Percentiles rank a stretch among this genome's conserved stretches.
Conservation (phyloP, 352 stramenopile genomes). For the Phytophthora europaea region DNA sequence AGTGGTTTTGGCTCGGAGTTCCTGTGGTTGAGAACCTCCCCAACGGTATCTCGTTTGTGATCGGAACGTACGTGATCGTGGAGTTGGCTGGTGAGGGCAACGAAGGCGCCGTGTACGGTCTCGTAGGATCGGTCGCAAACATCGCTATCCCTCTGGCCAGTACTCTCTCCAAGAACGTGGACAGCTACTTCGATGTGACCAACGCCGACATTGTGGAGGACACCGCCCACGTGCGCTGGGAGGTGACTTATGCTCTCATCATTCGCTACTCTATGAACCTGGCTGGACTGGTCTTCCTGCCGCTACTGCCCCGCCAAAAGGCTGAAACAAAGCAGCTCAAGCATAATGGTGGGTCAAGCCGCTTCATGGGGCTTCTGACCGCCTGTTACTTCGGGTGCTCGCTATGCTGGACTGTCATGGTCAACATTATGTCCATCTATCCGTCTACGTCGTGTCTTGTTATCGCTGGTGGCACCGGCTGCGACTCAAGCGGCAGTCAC, state of each 20-base stretch:
- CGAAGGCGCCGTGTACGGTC: constrained; percentile 54
- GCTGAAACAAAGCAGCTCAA: constrained; percentile 53
- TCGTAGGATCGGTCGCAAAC: constrained; percentile 57
- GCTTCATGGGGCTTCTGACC: constrained; percentile 44
- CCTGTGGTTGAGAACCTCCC: constrained; percentile 48
- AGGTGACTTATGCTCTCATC: constrained; percentile 53
- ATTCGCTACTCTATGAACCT: constrained; percentile 52
- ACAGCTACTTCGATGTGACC: constrained; percentile 49
- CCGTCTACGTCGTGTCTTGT: constrained; percentile 33
- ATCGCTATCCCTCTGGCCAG: constrained; percentile 48
- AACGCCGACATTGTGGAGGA: constrained; percentile 56
- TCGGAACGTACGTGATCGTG: constrained; percentile 54
- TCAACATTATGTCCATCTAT: constrained; percentile 45
- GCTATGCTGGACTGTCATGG: constrained; percentile 38
- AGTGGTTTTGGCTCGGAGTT: constrained; percentile 62
- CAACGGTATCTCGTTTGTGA: constrained; percentile 51
- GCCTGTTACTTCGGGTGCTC: constrained; percentile 40
- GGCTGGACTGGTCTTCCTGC: constrained; percentile 40
- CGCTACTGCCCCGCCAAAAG: constrained; percentile 57
- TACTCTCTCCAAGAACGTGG: constrained; percentile 53
- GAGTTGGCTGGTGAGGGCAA: constrained; percentile 57
- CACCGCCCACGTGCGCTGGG: constrained; percentile 39
- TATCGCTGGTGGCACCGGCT: constrained; percentile 36
- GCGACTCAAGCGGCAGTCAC: constrained; percentile 14
- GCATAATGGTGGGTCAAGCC: constrained; percentile 43